Evolutionary conservation across 139 green algal genomes (phyloP).

Genomic region (Monoraphidium neglectum): DNA sequence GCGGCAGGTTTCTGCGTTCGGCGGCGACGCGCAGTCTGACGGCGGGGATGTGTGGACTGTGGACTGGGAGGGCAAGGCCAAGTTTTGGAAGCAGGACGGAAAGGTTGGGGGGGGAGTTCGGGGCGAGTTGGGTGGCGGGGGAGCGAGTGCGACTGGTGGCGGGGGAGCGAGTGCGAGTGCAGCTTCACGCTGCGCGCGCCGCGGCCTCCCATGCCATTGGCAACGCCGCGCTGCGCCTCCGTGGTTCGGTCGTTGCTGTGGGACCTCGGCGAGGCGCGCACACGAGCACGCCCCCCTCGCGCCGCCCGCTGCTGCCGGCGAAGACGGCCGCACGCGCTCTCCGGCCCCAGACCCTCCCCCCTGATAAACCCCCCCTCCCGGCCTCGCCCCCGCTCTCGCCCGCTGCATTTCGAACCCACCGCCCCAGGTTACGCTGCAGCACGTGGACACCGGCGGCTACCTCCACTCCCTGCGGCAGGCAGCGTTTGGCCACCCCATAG

Average conservation of each 20-base stretch:
- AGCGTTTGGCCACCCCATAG: slow-evolving; percentile 73
- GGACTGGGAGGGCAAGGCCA: slow-evolving; percentile 63
- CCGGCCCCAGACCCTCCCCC: not conserved
- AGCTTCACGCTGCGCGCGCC: too few relatives aligned
- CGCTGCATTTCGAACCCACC: not conserved
- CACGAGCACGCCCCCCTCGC: too few relatives aligned
- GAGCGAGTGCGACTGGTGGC: not conserved
- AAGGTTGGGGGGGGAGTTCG: too few relatives aligned
- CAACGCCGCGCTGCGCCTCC: too few relatives aligned
- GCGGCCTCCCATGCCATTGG: too few relatives aligned
- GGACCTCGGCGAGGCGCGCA: too few relatives aligned
- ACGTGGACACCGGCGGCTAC: slow-evolving; percentile 72
- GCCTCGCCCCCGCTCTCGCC: not conserved
- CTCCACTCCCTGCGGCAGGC: slow-evolving; percentile 56
- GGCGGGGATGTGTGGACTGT: slow-evolving; percentile 83
- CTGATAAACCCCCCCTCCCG: not conserved
- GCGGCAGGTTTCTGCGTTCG: slow-evolving; percentile 82
- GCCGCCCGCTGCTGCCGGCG: too few relatives aligned
- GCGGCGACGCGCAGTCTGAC: slow-evolving; percentile 61
- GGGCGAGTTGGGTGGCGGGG: not conserved
- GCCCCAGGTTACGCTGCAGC: slow-evolving; percentile 65
- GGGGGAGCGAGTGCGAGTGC: not conserved
- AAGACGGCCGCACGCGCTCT: too few relatives aligned
- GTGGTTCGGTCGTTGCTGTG: too few relatives aligned
- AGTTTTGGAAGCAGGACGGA: slow-evolving; percentile 61